These are phyloP conservation scores for Primulina eburnea DNA, from an alignment of 257 asterid genomes.

Conservation along the genomic window DNA sequence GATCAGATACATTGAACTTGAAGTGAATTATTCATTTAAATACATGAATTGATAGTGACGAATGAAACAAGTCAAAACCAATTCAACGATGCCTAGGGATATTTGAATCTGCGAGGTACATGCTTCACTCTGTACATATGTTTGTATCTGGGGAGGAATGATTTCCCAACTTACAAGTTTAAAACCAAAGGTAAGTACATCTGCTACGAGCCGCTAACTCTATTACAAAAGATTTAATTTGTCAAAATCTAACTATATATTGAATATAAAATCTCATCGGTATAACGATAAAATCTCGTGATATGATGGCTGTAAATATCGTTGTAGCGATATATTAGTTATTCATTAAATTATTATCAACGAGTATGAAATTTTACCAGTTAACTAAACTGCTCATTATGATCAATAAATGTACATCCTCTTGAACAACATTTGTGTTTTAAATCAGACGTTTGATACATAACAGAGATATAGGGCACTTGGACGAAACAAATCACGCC, in stretches of 20 bases:
- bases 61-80: background rate
- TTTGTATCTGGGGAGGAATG: conserved; percentile 8
- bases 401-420: background rate
- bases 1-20: conserved; percentile 4
- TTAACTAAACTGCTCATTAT: background rate
- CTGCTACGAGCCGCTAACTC: background rate
- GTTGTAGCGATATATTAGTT: too few species aligned
- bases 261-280: too few species aligned
- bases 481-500: background rate
- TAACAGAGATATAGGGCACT: background rate
- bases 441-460: background rate
- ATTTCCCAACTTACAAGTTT: background rate
- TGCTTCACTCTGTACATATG: conserved; percentile 11
- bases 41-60: background rate
- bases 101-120: background rate
- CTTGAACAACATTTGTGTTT: background rate
- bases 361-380: conserved; percentile 2
- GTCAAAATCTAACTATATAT: too few species aligned
- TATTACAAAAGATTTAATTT: too few species aligned
- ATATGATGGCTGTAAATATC: too few species aligned
- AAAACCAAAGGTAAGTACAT: background rate
- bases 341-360: background rate
- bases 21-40: background rate
- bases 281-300: too few species aligned
- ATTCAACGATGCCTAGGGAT: background rate